Percentiles rank a stretch among this genome's conserved stretches.
These are phyloP conservation scores for Thraustotheca clavata DNA, from an alignment of 352 stramenopile species.

Conservation along the genomic window DNA sequence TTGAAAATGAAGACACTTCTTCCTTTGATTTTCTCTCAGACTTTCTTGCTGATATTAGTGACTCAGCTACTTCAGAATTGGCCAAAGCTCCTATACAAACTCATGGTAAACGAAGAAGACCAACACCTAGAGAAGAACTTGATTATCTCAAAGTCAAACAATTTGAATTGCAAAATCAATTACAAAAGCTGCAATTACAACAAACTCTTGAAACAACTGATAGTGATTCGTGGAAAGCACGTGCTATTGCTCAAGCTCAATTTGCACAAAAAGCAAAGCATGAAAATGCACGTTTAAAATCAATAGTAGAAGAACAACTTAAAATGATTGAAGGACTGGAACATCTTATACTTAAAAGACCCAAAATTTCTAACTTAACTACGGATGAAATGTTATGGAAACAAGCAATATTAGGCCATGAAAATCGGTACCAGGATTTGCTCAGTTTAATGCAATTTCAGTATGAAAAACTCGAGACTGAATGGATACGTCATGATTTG, in stretches of 20 bases:
- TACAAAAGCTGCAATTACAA: background rate
- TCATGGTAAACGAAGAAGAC: no score
- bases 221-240: background rate
- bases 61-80: no score
- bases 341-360: background rate
- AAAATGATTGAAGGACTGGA: background rate
- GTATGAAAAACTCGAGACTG: background rate
- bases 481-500: background rate
- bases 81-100: no score
- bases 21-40: no score
- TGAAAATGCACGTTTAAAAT: background rate
- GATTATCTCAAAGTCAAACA: background rate
- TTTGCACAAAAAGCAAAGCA: background rate
- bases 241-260: background rate
- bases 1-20: no score
- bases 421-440: no score
- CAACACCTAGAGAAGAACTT: background rate
- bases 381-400: no score
- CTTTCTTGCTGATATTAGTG: no score
- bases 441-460: background rate
- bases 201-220: no score
- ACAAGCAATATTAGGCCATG: no score
- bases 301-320: background rate
- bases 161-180: background rate
- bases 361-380: no score